Conservation (phyloP, 2,329 filamentous ascomycete species). For the Hypoxylon sp. region DNA sequence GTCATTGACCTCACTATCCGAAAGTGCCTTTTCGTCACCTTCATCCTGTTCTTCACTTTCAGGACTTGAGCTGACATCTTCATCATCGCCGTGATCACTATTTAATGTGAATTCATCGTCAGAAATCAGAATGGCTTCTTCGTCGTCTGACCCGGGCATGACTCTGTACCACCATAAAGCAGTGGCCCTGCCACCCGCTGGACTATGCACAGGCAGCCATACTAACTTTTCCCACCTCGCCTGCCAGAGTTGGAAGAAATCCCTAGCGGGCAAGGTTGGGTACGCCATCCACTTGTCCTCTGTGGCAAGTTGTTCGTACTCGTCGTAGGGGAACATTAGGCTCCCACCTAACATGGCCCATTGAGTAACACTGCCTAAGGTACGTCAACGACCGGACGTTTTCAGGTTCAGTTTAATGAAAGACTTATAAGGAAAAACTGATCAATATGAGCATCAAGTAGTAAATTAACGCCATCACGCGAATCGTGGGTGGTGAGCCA, state of each 20-base stretch:
- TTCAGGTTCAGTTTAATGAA: background rate
- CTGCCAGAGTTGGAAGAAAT: constrained; percentile 7
- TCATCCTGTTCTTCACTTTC: background rate
- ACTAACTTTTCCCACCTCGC: constrained; percentile 8
- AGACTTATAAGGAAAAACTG: background rate
- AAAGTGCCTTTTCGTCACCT: background rate
- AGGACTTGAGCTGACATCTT: background rate
- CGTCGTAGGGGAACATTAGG: background rate
- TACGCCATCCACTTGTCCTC: constrained; percentile 5
- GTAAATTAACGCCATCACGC: background rate
- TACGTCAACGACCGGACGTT: background rate
- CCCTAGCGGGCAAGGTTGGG: background rate
- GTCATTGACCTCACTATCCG: background rate
- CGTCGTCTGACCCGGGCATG: background rate
- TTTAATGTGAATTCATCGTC: constrained; percentile 1
- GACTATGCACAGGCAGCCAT: background rate
- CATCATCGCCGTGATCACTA: background rate
- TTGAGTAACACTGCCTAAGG: background rate
- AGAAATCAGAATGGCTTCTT: background rate
- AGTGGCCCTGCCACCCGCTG: background rate
- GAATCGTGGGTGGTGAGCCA: constrained; percentile 2
- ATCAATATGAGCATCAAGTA: constrained; percentile 1
- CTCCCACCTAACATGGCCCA: background rate
- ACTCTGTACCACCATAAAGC: constrained; percentile 1
- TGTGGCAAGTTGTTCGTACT: constrained; percentile 3